Evolutionary conservation across 2,329 filamentous ascomycete genomes (phyloP), one percentile per base, ranked within the genome.

Genomic region (Neospermospora avenae): DNA sequence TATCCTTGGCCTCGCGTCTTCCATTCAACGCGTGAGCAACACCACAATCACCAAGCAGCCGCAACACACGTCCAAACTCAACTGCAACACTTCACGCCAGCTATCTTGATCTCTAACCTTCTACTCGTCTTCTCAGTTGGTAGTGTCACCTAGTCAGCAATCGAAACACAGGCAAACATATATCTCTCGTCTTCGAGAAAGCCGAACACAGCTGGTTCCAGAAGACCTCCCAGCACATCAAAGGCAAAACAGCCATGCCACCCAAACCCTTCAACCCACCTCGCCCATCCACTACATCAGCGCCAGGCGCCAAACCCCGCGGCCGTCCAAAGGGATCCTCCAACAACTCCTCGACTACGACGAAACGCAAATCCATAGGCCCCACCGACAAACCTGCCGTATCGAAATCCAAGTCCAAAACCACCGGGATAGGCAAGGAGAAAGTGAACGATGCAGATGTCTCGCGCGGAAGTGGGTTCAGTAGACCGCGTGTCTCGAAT

Each of bases 241-340:
- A 51, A 13, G 24, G 4, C 31, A 16, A 34, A 16, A 7, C 31
- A 46, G 54, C 14, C 55, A 72, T 72, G 70, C 65, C 69, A 22
- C 69, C 70, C 14, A 71, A 71, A 61, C 67, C 69, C 16, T 72
- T 72, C 63, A 70, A 71, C 37, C 68, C 70, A 8, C 70, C 70
- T 3, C 65, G 69, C 2, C 69, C 65, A 53, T 57, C 61, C 25
- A 35, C 45, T 25, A 55, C 35, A 18, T n/a, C 41, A 28, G 16
- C 18, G n/a, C n/a, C n/a, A 44, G 14, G 49, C 45, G n/a, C 58
- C 24, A 60, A 60, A 52, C 10, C 58, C 1, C 61, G 61, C 51
- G 59, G 61, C 4, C 51, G 60, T n/a, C 59, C 63, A 3, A 64
- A 63, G 39, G 57, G 55, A 42, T 37, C 56, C 4, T 48, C 51